Percentiles rank a stretch among this genome's conserved stretches.
These are phyloP conservation scores for Amphirosellinia nigrospora DNA, from an alignment of 495 filamentous ascomycete genomes.

Conservation along the genomic window DNA sequence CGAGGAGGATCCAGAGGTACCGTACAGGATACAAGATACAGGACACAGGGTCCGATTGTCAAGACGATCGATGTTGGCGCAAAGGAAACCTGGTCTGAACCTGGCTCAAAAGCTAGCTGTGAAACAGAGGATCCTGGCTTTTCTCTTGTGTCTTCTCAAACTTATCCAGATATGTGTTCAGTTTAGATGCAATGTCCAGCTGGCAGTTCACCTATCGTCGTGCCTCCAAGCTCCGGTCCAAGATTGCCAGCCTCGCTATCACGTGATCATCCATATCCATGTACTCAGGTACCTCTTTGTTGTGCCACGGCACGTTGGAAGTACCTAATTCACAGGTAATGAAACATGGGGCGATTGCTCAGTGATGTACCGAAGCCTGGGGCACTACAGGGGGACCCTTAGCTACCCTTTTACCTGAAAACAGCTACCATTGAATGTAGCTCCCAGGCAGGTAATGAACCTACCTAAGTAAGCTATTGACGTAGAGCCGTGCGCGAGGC, in stretches of 20 bases:
- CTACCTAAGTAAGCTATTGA: too few species aligned
- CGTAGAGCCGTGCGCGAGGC: too few species aligned
- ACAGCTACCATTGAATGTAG: too few species aligned
- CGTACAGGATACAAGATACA: too few species aligned
- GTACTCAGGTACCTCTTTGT: neutral
- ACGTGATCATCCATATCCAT: neutral
- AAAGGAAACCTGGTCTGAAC: neutral
- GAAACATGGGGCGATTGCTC: neutral
- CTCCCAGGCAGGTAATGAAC: too few species aligned
- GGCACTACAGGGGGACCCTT: too few species aligned
- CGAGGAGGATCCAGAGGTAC: too few species aligned
- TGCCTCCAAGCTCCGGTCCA: slow-evolving; percentile 7
- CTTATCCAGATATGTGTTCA: slow-evolving; percentile 3
- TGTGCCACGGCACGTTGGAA: neutral
- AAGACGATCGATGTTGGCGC: neutral
- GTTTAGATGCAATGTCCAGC: neutral
- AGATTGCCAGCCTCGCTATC: slow-evolving; percentile 18
- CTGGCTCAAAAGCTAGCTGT: neutral
- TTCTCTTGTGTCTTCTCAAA: neutral
- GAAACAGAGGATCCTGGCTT: neutral
- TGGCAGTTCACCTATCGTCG: slow-evolving; percentile 7
- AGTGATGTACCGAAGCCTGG: neutral
- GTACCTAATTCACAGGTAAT: neutral
- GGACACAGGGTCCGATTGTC: neutral
- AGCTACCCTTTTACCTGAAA: too few species aligned